Conservation (phyloP, 2,329 filamentous ascomycete species). For the Fonsecaea pugnacius region DNA sequence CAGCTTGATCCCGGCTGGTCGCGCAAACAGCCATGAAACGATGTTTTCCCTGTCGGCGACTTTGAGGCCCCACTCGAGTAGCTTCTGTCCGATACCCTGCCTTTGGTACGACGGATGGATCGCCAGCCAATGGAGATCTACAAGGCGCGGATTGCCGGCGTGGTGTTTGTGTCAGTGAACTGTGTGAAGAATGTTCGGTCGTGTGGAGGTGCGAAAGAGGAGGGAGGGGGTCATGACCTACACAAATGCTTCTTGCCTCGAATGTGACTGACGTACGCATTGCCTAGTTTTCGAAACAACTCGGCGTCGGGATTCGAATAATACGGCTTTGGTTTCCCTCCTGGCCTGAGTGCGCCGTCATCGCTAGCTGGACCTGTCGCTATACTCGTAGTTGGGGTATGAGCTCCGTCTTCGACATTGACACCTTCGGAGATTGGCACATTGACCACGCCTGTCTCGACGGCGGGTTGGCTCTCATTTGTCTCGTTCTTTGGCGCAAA, state of each 20-base stretch:
- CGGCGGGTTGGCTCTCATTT: not conserved
- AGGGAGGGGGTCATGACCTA: slow-evolving; percentile 15
- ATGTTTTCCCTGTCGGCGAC: slow-evolving; percentile 33
- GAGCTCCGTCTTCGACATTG: not conserved
- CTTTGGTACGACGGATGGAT: slow-evolving; percentile 32
- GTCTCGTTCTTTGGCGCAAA: slow-evolving; percentile 19
- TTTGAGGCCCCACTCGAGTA: slow-evolving; percentile 32
- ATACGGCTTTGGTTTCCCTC: slow-evolving; percentile 15
- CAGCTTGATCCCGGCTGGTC: slow-evolving; percentile 31
- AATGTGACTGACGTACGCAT: slow-evolving; percentile 27
- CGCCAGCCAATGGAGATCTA: slow-evolving; percentile 31
- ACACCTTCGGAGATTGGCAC: slow-evolving; percentile 16
- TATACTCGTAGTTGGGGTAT: not conserved
- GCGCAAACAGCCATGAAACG: slow-evolving; percentile 29
- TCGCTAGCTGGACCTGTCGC: not conserved
- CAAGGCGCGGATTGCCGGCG: not conserved
- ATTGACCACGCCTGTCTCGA: slow-evolving; percentile 9
- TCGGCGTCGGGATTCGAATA: slow-evolving; percentile 25
- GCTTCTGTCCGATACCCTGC: slow-evolving; percentile 31
- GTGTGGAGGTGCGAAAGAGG: too few species aligned
- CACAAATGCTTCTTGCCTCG: slow-evolving; percentile 34
- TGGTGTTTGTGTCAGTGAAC: not conserved
- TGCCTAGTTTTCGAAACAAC: slow-evolving; percentile 23
- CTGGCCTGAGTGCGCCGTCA: not conserved
- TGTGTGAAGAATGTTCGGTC: not conserved